Base-by-base conservation (phyloP, 1,284 basidiomycete genomes). In the Austroboletus rostrupii region DNA sequence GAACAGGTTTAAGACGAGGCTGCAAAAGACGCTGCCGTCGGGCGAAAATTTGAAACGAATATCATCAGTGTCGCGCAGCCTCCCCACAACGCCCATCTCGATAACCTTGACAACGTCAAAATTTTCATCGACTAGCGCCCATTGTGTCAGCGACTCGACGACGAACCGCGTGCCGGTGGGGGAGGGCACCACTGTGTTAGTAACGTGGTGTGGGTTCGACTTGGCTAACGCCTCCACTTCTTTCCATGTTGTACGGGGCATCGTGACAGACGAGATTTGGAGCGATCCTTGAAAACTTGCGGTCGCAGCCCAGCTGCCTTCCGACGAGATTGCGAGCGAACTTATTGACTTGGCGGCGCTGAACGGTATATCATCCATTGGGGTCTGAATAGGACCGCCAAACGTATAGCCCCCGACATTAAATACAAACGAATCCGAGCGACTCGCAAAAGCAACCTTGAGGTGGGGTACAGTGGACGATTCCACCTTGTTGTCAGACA, bases 271-370 rank as follows among this genome's bases (percentile, higher is more conserved):
- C 4, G 45, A 9, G 10, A 61, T 53, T 17, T 57, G 16, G 13
- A 61, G 29, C 5, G 44, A 52, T 9, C 57, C 59, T 14, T 19
- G 32, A n/a, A 21, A 2, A 11, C 48, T 31, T 5, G 42, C 43
- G 1, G 38, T 26, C 35, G 49, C 61, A 20, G 52, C 47, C 56
- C 57, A 57, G 23, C 35, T 50, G 1, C 59, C 59, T 17, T 61
- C 59, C 0, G 54, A 41, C 3, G 61, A 61, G 12, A 61, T 36
- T 0, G 59, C 50, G 17, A 53, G 23, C 0, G 14, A 23, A 21
- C 31, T 48, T 11, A 41, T 13, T 26, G n/a, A 10, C 23, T 39
- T 21, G 12, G 40, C 23, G n/a, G 14, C 5, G 12, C 26, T n/a
- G 14, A 41, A 10, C 6, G 61, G 49, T 1, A 43, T 12, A 14